These are phyloP conservation scores for Blastobotrys parvus DNA, from an alignment of 805 yeast genomes.

Conservation along the genomic window DNA sequence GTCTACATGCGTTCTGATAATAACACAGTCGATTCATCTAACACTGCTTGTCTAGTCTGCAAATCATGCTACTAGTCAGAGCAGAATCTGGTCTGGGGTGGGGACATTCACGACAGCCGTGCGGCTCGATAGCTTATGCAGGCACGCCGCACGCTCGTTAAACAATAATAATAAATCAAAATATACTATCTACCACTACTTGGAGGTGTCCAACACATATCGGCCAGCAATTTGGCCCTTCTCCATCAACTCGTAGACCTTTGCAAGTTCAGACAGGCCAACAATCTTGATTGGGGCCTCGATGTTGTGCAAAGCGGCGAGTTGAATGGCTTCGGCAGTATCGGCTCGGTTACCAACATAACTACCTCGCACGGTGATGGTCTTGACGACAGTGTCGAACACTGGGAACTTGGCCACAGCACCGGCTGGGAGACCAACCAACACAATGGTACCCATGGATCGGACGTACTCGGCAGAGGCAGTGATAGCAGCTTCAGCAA, in stretches of 20 bases:
- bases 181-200: constrained; percentile 28
- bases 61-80: too few species aligned
- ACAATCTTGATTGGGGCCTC: constrained; percentile 67
- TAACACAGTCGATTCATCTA: too few species aligned
- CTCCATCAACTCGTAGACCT: constrained; percentile 68
- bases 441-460: constrained; percentile 60
- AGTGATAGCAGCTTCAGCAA: constrained; percentile 57
- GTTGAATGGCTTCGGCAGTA: constrained; percentile 71
- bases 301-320: constrained; percentile 64
- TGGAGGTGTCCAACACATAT: constrained; percentile 73
- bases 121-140: too few species aligned
- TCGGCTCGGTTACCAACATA: constrained; percentile 88
- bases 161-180: neutral
- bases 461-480: constrained; percentile 54
- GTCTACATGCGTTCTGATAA: too few species aligned
- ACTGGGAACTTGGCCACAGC: constrained; percentile 65
- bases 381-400: constrained; percentile 64
- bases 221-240: constrained; percentile 82
- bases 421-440: constrained; percentile 73
- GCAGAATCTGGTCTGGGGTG: too few species aligned
- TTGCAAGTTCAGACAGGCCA: constrained; percentile 62
- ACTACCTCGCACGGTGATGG: constrained; percentile 67
- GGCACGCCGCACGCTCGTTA: too few species aligned
- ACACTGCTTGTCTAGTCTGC: too few species aligned
- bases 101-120: too few species aligned